Conservation (phyloP, 371 early-diverging fungal genomes). For the Mucor saturninus region DNA sequence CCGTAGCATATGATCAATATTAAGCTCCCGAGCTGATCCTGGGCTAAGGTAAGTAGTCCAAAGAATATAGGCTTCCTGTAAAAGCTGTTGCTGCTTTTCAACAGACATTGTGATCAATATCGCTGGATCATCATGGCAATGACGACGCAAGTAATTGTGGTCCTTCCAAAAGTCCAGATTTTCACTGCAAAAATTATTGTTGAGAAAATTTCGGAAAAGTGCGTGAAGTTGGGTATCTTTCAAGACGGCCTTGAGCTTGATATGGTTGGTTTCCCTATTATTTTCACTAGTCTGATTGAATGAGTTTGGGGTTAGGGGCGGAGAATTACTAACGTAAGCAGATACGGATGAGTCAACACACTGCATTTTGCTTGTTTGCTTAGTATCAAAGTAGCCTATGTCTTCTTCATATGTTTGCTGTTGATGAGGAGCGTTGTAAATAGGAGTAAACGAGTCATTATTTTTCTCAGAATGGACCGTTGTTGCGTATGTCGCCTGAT, state of each 20-base stretch:
- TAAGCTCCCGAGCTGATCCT: conserved; percentile 46
- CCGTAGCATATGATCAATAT: conserved; percentile 39
- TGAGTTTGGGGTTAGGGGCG: conserved; percentile 5
- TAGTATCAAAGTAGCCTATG: background rate
- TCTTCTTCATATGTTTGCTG: background rate
- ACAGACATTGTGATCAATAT: background rate
- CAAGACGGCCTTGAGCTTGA: conserved; percentile 55
- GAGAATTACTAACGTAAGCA: background rate
- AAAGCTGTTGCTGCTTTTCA: conserved; percentile 25
- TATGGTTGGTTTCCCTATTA: conserved; percentile 51
- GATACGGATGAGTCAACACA: background rate
- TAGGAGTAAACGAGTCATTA: background rate
- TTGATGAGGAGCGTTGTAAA: background rate
- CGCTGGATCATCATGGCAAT: background rate
- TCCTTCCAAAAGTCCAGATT: conserved; percentile 65
- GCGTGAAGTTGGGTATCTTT: conserved; percentile 46
- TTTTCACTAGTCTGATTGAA: background rate
- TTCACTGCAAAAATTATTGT: conserved; percentile 58
- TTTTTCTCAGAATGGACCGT: background rate
- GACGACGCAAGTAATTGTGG: conserved; percentile 24
- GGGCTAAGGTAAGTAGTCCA: conserved; percentile 53
- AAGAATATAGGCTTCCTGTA: conserved; percentile 53
- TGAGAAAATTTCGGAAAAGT: conserved; percentile 57
- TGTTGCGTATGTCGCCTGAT: no score
- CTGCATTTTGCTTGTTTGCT: background rate